Percentiles rank a stretch among this genome's conserved stretches.
These are phyloP conservation scores for Chlorella vulgaris DNA, from an alignment of 139 green algal genomes.

Conservation along the genomic window DNA sequence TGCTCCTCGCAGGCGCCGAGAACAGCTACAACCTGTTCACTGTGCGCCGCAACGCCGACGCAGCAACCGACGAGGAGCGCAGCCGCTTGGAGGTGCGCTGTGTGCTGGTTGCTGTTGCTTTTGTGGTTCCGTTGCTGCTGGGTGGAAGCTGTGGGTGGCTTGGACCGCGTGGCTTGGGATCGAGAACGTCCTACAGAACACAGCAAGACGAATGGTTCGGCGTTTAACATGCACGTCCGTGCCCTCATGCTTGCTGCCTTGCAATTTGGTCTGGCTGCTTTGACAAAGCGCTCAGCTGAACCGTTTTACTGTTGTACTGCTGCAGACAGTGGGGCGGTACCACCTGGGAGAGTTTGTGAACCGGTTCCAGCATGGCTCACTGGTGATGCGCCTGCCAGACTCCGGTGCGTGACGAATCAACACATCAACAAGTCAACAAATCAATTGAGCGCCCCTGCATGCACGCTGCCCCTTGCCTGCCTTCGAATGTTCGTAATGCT, in stretches of 20 bases:
- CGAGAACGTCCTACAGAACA: too few relatives aligned
- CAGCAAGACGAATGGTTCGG: too few relatives aligned
- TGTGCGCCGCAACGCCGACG: conserved; percentile 77
- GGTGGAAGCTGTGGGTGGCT: too few relatives aligned
- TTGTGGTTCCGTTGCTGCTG: neutral
- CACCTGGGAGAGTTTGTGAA: conserved; percentile 96
- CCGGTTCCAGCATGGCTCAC: conserved; percentile 81
- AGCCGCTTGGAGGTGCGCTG: conserved; percentile 68
- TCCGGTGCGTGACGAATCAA: too few relatives aligned
- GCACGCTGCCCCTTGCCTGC: neutral
- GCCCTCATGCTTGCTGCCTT: neutral
- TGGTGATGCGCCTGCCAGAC: conserved; percentile 97
- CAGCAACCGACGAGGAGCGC: conserved; percentile 88
- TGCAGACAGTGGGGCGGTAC: conserved; percentile 78
- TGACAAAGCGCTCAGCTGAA: neutral
- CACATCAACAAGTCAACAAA: too few relatives aligned
- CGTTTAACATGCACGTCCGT: too few relatives aligned
- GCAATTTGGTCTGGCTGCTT: neutral
- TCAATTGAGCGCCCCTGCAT: too few relatives aligned
- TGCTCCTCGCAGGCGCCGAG: conserved; percentile 71
- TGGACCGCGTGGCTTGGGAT: too few relatives aligned
- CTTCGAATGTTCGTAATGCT: too few relatives aligned
- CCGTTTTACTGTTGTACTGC: neutral
- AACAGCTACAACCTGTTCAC: conserved; percentile 91
- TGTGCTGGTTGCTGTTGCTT: neutral